A percentile compares a stretch with the other conserved stretches of the same genome.
phyloP scores from a whole-genome alignment of 495 filamentous ascomycete genomes.

The Immersiella caudata region DNA sequence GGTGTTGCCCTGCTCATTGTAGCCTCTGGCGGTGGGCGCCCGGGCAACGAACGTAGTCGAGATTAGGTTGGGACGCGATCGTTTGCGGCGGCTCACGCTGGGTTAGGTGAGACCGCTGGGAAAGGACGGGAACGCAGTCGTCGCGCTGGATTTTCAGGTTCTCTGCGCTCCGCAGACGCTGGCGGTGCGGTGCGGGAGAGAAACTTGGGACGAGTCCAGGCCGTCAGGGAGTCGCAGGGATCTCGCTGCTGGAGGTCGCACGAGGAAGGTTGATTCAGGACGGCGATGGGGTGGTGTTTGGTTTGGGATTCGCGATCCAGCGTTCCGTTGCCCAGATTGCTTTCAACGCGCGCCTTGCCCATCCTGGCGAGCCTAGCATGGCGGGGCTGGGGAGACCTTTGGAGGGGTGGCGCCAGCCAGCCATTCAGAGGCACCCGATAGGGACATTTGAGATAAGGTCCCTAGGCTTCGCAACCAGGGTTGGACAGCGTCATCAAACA shows the following conservation, averaged over 20 bases:
- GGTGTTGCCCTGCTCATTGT: conserved; percentile 38
- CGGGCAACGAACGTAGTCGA: neutral
- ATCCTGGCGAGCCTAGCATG: neutral
- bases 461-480: neutral
- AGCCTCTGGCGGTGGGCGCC: conserved; percentile 19
- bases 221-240: neutral
- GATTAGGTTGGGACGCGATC: neutral
- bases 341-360: neutral
- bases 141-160: neutral
- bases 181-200: neutral
- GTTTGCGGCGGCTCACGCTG: neutral
- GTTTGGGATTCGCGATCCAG: neutral
- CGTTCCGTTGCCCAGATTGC: neutral
- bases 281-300: neutral
- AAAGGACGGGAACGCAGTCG: neutral
- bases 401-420: neutral
- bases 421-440: neutral
- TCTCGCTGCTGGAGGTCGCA: neutral
- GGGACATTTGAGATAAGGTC: conserved; percentile 5
- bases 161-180: neutral
- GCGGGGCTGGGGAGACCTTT: neutral
- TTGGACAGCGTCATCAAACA: conserved; percentile 11
- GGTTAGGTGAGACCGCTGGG: neutral
- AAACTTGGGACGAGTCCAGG: neutral
- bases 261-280: neutral